phyloP scores from a whole-genome alignment of 192 early-diverging fungal genomes.

The Backusella australiensis region DNA sequence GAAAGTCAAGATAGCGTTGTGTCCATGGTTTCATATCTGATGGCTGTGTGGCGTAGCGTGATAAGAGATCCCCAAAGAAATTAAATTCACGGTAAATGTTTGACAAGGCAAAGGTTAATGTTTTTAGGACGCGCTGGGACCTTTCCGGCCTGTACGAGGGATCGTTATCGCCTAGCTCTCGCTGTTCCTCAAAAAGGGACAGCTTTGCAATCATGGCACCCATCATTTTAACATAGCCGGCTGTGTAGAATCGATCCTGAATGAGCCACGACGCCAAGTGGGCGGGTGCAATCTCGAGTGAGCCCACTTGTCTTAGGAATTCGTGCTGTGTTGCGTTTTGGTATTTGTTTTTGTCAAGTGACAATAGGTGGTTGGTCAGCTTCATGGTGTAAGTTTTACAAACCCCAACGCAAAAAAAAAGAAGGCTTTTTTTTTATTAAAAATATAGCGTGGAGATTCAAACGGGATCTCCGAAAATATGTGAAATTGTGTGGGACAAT shows the following conservation, averaged over 20 bases:
- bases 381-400: not conserved
- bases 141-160: not conserved
- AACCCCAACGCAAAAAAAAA: not conserved
- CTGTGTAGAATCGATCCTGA: conserved; percentile 24
- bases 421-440: not conserved
- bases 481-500: not conserved
- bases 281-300: conserved; percentile 3
- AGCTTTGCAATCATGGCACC: conserved; percentile 15
- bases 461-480: not conserved
- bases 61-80: conserved; percentile 19
- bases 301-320: conserved; percentile 18
- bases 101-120: conserved; percentile 18
- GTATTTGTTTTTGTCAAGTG: conserved; percentile 20
- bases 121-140: conserved; percentile 1
- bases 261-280: conserved; percentile 18
- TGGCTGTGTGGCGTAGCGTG: not conserved
- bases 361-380: conserved; percentile 19
- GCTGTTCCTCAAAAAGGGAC: not conserved
- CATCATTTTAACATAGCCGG: conserved; percentile 24
- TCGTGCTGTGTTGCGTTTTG: conserved; percentile 20
- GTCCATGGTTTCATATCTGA: conserved; percentile 9
- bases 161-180: conserved; percentile 6
- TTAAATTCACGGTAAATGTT: conserved; percentile 22
- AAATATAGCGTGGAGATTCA: conserved; percentile 1
- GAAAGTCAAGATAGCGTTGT: conserved; percentile 18